These are phyloP conservation scores for Pseudisothecium myosuroides DNA, from an alignment of 225 moss, liverwort and hornwort species.

Conservation along the genomic window DNA sequence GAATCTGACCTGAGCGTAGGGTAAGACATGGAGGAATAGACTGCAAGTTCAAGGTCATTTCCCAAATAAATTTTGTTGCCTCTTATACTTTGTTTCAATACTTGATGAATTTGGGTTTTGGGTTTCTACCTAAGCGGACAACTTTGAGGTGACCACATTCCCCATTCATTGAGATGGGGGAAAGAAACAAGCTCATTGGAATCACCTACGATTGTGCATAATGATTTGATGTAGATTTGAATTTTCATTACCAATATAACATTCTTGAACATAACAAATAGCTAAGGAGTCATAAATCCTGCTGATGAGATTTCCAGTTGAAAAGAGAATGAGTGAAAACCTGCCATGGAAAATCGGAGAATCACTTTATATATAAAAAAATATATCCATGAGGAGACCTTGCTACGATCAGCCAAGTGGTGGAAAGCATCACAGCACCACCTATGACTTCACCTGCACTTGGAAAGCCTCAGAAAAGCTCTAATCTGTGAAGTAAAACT, in stretches of 20 bases:
- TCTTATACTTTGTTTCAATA: not conserved
- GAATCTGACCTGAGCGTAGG: too few relatives aligned
- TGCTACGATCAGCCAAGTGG: not conserved
- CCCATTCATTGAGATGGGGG: not conserved
- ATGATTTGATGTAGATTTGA: not conserved
- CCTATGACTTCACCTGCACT: not conserved
- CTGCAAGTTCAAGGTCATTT: not conserved
- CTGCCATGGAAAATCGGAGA: not conserved
- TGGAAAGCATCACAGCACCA: not conserved
- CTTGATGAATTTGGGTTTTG: not conserved
- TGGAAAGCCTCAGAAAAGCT: not conserved
- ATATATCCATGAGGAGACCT: not conserved
- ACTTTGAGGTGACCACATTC: not conserved
- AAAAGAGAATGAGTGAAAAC: not conserved
- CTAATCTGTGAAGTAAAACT: not conserved
- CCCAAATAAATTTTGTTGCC: not conserved
- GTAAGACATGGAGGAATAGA: not conserved
- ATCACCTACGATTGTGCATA: not conserved
- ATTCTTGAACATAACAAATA: not conserved
- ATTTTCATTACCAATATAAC: not conserved
- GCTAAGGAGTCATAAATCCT: too few relatives aligned
- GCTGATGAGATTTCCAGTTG: not conserved
- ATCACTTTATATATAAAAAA: constrained; percentile 1
- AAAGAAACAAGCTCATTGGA: not conserved
- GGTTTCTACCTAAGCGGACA: rapidly evolving